phyloP scores from a whole-genome alignment of 495 filamentous ascomycete species.

The Penicillium waksmanii region DNA sequence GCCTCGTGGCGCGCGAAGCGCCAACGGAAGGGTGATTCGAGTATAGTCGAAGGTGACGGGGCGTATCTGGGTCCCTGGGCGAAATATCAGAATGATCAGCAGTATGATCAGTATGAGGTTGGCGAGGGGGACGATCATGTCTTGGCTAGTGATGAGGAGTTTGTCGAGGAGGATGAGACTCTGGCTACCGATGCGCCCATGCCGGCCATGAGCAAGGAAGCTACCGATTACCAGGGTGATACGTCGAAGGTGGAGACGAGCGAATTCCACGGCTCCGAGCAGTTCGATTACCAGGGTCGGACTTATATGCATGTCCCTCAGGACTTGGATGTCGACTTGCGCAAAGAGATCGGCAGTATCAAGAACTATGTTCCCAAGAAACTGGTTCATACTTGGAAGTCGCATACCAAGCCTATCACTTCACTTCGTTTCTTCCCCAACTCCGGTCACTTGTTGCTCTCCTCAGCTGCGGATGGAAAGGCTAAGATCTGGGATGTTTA shows the following conservation, averaged over 20 bases:
- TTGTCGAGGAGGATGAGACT: constrained; percentile 63
- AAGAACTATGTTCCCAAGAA: constrained; percentile 96
- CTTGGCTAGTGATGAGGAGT: constrained; percentile 77
- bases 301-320: constrained; percentile 88
- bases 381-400: constrained; percentile 84
- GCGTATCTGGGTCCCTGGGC: constrained; percentile 96
- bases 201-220: constrained; percentile 57
- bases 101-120: constrained; percentile 63
- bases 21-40: constrained; percentile 81
- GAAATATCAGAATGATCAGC: constrained; percentile 67
- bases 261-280: constrained; percentile 81
- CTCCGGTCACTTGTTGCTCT: constrained; percentile 86
- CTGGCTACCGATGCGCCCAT: constrained; percentile 51
- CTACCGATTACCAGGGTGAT: constrained; percentile 63
- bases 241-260: constrained; percentile 69
- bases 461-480: constrained; percentile 81
- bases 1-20: constrained; percentile 68
- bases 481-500: constrained; percentile 97
- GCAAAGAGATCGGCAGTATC: constrained; percentile 73
- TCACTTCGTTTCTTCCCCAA: constrained; percentile 85
- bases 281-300: constrained; percentile 88
- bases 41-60: constrained; percentile 80
- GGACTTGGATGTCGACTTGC: constrained; percentile 87
- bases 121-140: constrained; percentile 56
- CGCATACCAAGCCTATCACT: constrained; percentile 83